Base-by-base conservation (phyloP, 345 rosid species). In the Populus tremula region DNA sequence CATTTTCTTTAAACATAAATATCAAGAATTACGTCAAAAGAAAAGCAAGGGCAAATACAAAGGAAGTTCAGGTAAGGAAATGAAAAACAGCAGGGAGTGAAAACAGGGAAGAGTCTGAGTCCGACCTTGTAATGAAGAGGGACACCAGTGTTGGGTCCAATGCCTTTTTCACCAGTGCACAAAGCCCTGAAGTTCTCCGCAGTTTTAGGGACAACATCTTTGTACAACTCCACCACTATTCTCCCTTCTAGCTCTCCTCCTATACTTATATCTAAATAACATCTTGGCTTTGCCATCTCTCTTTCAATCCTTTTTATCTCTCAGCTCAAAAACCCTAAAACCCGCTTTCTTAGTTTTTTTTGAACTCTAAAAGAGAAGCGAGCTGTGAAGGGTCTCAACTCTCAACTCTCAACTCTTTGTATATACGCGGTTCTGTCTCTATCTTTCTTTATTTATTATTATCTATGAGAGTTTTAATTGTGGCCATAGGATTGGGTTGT, bases 181-280 rank as follows among this genome's bases (percentile, higher is more conserved):
- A 80, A 64, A 70, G 82, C 78, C 69, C 79, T 74, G 75, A 80
- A 74, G 53, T 80, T 80, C 47, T 75, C 82, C 5, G 82, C 75
- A 31, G 79, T 80, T 38, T 74, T 80, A 17, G 71, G 82, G 53
- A 80, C 82, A 5, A 70, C 69, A 7, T 80, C 78, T 20, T 70
- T 63, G 56, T 75, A 63, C 4, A 80, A 71, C 66, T 75, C 82
- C 61, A 80, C 65, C 11, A 80, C 53, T n/a, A 76, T 67, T 23
- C 78, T 76, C 21, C 78, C 78, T n/a, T 75, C 78, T 5, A 75
- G 35, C 25, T 75, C 71, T 29, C 71, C 78, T 33, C 78, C 71
- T 2, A 66, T 75, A 27, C 71, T 66, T 45, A 66, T 65, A 33
- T 75, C 78, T 59, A 75, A 75, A 67, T 18, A 66, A 36, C 71